Conservation (phyloP, 352 stramenopile genomes). For the Phytophthora sp. region DNA sequence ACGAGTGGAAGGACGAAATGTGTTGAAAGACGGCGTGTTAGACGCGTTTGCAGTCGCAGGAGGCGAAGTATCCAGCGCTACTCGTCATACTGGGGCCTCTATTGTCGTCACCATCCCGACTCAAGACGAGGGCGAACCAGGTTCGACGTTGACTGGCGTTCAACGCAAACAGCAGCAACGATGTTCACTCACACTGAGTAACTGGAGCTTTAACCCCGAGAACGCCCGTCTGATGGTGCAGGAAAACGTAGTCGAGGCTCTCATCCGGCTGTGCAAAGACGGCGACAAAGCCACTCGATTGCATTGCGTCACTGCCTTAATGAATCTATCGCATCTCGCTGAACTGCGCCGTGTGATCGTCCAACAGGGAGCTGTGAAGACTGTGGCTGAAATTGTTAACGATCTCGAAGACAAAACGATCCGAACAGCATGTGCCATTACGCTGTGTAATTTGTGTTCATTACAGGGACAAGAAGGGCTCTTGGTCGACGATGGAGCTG, state of each 20-base stretch:
- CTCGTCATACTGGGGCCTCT: constrained; percentile 11
- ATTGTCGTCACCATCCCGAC: constrained; percentile 7
- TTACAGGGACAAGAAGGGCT: constrained; percentile 77
- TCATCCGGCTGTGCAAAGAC: constrained; percentile 75
- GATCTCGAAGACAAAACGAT: constrained; percentile 69
- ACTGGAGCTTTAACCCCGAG: constrained; percentile 87
- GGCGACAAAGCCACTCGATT: constrained; percentile 66
- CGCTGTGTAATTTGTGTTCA: constrained; percentile 88
- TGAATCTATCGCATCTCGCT: constrained; percentile 82
- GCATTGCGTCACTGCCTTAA: constrained; percentile 85
- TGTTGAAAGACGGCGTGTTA: constrained; percentile 62
- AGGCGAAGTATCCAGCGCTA: background rate
- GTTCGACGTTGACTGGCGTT: constrained; percentile 19
- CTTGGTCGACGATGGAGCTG: constrained; percentile 84
- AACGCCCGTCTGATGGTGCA: constrained; percentile 89
- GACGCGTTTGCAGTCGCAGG: constrained; percentile 41
- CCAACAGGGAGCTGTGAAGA: constrained; percentile 75
- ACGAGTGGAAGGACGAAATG: constrained; percentile 23
- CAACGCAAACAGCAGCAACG: constrained; percentile 57
- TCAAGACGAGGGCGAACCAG: constrained; percentile 14
- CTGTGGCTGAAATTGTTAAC: constrained; percentile 74
- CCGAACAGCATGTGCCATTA: constrained; percentile 82
- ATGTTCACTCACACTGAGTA: constrained; percentile 86
- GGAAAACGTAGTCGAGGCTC: constrained; percentile 87
- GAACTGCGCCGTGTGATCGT: constrained; percentile 68